Evolutionary conservation across 2,329 filamentous ascomycete genomes (phyloP), one percentile per base, ranked within the genome.

Genomic region (Aspergillus chevalieri): DNA sequence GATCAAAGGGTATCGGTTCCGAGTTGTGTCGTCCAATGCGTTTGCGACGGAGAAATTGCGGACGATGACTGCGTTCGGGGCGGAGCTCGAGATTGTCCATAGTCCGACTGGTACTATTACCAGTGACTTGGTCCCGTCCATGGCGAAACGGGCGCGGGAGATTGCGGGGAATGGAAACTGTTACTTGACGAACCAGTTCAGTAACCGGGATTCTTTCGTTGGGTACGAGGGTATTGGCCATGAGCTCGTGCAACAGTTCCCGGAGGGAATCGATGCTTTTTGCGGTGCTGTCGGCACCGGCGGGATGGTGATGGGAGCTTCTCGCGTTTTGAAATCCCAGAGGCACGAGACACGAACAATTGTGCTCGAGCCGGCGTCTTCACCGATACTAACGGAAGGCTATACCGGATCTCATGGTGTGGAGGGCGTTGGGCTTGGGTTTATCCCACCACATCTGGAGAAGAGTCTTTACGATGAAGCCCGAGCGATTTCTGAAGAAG

Each of bases 371-470:
- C 55, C 55, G 5, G 50, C 49, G 1, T 48, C 49, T 17, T 48
- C 51, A 8, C 52, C 55, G 1, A 41, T 47, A 4, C 46, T 53
- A 9, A 53, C 52, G 1, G 43, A 54, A 30, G 49, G 51, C 22
- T 34, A 39, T n/a, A 21, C 42, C 3, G 82, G 86, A 65, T 75
- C 82, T 1, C 95, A 95, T 76, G 93, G 94, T 73, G 89, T 96
- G 1, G 91, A 95, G 73, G 91, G 91, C 24, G 95, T 95, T 58
- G 91, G 91, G 7, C 95, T 95, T 65, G 91, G 95, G 67, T 95
- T 95, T 66, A 84, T 95, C 50, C 90, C 90, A 3, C 88, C 95
- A 28, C 89, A 95, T 6, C 75, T 95, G 43, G 82, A 90, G 57
- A 85, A 85, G 62, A 70, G 82, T 15, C 67, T 81, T 1, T 86